Base-by-base conservation (phyloP, 345 rosid genomes). In the Odontarrhena argentea region DNA sequence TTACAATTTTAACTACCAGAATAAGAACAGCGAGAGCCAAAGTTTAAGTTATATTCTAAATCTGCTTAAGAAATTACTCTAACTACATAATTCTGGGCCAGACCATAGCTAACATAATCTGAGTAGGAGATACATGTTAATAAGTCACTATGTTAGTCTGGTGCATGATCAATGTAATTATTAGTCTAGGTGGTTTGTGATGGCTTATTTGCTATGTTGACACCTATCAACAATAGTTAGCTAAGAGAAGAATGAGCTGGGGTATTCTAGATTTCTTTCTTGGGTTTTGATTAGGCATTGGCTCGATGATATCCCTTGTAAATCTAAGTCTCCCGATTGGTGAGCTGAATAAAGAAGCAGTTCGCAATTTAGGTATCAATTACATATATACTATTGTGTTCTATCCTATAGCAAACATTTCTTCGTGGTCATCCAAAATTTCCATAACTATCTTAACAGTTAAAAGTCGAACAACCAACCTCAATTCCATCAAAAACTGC, bases 401-500 rank as follows among this genome's bases (percentile, higher is more conserved):
- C 14, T 25, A n/a, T 14, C 25, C 7, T 50, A 4, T 38, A 13
- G 15, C 35, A 64, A 50, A 5, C 18, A 46, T 10, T 61, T 47
- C 45, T 34, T 47, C 55, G 41, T 64, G 28, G 28, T 64, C 62
- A 34, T 44, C 32, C 5, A 34, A 58, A 47, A 15, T 12, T 26
- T 28, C 43, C 51, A 28, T 55, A 47, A 14, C n/a, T 32, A 57
- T 65, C 24, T 41, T 35, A 41, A 18, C 14, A 57, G 7, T 4
- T 55, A 7, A 42, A 28, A 22, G 67, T 43, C 61, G 63, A 59
- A 66, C 7, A 37, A 67, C 85, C 11, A 71, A 86, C 97, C 97
- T 94, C 91, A 55, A 86, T 88, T 71, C 86, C 91, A 43, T 84
- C 82, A 73, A 94, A 94, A 70, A 85, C 99, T 30, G 92, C 96